These are phyloP conservation scores for Stentor coeruleus DNA, from an alignment of 73 alveolate genomes.

Conservation along the genomic window DNA sequence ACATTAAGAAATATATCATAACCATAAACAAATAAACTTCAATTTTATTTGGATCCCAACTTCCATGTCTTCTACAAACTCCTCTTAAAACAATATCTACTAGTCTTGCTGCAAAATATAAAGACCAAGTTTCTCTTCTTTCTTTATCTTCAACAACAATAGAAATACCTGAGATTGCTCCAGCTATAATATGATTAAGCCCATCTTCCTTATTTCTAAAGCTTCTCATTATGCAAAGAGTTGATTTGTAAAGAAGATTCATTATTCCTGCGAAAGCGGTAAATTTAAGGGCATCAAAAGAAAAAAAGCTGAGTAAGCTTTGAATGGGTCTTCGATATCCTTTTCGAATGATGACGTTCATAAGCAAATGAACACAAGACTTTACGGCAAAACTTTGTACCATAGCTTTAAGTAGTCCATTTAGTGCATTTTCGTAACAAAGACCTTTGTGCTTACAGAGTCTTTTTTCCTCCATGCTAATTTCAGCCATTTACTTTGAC, in stretches of 20 bases:
- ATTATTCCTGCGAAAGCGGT: not conserved
- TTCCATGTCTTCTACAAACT: not conserved
- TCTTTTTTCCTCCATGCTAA: not conserved
- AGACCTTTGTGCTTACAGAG: conserved; percentile 7
- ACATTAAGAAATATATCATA: not conserved
- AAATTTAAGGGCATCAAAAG: not conserved
- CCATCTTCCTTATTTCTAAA: not conserved
- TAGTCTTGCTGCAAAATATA: not conserved
- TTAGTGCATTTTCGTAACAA: not conserved
- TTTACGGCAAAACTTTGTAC: not conserved
- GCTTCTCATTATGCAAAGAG: not conserved
- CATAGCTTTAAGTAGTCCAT: not conserved
- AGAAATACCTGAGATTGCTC: not conserved
- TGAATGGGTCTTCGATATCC: not conserved
- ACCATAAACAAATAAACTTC: not conserved
- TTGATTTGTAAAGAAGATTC: not conserved
- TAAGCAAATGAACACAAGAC: not conserved
- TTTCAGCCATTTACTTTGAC: no score
- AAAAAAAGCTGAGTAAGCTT: not conserved
- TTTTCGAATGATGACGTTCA: not conserved
- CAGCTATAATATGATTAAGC: not conserved
- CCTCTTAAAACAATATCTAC: not conserved
- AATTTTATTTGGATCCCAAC: not conserved
- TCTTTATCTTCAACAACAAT: not conserved
- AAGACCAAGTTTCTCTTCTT: conserved; percentile 10